Evolutionary conservation across 1,139 yeast genomes (phyloP).

Genomic region (Saccharomyces hybrid): DNA sequence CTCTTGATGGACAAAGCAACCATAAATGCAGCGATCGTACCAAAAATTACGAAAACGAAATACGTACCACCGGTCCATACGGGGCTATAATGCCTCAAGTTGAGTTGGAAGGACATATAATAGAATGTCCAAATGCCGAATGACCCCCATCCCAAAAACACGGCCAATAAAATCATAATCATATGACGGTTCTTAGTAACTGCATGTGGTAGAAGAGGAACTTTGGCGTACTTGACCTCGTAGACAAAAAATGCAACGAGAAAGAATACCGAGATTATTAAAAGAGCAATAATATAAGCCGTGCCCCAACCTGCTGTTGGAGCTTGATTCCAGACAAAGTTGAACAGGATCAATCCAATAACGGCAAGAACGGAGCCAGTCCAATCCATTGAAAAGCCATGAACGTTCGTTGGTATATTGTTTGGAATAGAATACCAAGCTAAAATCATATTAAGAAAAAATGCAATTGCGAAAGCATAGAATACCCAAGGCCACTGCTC

Average conservation of each 20-base stretch:
- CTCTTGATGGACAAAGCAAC: slow-evolving; percentile 40
- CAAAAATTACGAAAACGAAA: slow-evolving; percentile 42
- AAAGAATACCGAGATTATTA: slow-evolving; percentile 37
- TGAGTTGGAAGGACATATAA: slow-evolving; percentile 36
- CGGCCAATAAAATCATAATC: slow-evolving; percentile 32
- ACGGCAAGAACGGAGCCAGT: slow-evolving; percentile 43
- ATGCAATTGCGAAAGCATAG: slow-evolving; percentile 39
- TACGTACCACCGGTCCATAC: slow-evolving; percentile 40
- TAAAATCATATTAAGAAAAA: slow-evolving; percentile 30
- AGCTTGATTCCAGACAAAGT: slow-evolving; percentile 50
- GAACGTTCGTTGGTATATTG: slow-evolving; percentile 21
- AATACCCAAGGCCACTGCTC: slow-evolving; percentile 47
- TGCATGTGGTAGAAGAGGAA: slow-evolving; percentile 42
- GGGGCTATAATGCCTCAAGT: slow-evolving; percentile 41
- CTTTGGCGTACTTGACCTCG: slow-evolving; percentile 26
- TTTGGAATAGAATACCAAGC: slow-evolving; percentile 37
- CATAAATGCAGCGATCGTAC: slow-evolving; percentile 40
- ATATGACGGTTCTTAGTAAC: slow-evolving; percentile 33
- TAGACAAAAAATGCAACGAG: slow-evolving; percentile 28
- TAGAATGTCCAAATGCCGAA: slow-evolving; percentile 46
- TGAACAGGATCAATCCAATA: slow-evolving; percentile 41
- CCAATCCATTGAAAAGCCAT: slow-evolving; percentile 35
- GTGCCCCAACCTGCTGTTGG: slow-evolving; percentile 45
- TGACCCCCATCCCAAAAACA: slow-evolving; percentile 49
- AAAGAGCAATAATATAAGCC: slow-evolving; percentile 40